phyloP scores from a whole-genome alignment of 2,329 filamentous ascomycete genomes.

The Xylariaceae sp. region DNA sequence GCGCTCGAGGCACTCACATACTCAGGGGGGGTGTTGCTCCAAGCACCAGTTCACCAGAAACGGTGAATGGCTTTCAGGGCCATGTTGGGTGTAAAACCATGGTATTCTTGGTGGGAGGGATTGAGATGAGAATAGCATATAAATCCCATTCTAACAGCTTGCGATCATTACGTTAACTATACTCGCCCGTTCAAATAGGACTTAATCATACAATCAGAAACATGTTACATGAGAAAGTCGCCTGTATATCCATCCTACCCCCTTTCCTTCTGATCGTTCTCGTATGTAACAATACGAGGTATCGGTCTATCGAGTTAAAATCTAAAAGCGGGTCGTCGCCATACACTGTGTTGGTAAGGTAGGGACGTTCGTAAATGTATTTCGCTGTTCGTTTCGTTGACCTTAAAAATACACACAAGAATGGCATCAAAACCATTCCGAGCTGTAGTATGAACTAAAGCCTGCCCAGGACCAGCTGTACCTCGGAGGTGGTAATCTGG shows the following conservation, averaged over 20 bases:
- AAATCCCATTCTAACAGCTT: conserved; percentile 1
- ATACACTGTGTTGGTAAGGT: conserved; percentile 3
- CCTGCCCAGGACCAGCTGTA: neutral
- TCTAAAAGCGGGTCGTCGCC: conserved; percentile 23
- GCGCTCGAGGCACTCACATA: neutral
- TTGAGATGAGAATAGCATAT: neutral
- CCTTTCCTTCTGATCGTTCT: neutral
- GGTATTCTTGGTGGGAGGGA: neutral
- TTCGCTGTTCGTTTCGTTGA: neutral
- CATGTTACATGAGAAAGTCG: too few species aligned
- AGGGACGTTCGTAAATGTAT: neutral
- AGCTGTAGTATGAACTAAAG: neutral
- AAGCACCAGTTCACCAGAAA: neutral
- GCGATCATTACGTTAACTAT: too few species aligned
- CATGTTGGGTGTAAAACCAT: neutral
- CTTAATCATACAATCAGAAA: too few species aligned
- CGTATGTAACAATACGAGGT: neutral
- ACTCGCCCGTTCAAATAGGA: too few species aligned
- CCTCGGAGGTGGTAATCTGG: neutral
- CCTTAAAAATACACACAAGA: neutral
- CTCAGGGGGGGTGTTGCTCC: neutral
- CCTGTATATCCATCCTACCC: too few species aligned
- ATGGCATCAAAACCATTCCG: neutral
- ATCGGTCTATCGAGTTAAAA: neutral
- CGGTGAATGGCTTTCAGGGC: neutral